phyloP scores from a whole-genome alignment of 2,329 filamentous ascomycete species.

The Cryphonectria radicalis region DNA sequence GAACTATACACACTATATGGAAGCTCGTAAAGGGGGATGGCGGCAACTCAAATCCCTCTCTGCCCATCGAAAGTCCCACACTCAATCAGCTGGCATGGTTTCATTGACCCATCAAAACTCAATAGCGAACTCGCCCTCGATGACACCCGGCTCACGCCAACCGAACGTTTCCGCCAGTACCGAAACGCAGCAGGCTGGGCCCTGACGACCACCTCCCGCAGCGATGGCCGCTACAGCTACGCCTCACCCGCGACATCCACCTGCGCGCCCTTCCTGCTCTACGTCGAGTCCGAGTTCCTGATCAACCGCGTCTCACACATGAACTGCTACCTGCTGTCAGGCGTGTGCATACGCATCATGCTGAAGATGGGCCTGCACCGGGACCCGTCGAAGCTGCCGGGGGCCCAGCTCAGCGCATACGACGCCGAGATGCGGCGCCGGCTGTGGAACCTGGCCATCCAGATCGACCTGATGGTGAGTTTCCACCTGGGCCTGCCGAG shows the following conservation, averaged over 20 bases:
- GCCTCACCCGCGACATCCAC: conserved; percentile 53
- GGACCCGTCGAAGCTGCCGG: conserved; percentile 56
- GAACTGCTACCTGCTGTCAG: conserved; percentile 57
- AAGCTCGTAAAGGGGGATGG: background rate
- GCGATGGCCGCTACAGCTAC: conserved; percentile 38
- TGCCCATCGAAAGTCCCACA: background rate
- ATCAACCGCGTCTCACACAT: conserved; percentile 55
- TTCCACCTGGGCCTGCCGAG: conserved; percentile 69
- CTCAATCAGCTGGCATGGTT: background rate
- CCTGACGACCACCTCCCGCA: conserved; percentile 49
- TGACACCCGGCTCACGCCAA: conserved; percentile 45
- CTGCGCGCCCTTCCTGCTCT: conserved; percentile 56
- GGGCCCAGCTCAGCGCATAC: conserved; percentile 49
- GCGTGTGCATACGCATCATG: conserved; percentile 57
- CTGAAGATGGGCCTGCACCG: conserved; percentile 64
- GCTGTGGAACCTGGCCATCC: conserved; percentile 57
- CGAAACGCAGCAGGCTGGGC: conserved; percentile 56
- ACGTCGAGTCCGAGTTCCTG: conserved; percentile 58
- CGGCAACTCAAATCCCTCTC: background rate
- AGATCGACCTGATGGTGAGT: conserved; percentile 67
- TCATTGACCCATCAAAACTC: background rate
- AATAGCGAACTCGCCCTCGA: conserved; percentile 46
- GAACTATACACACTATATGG: background rate
- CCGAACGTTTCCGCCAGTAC: conserved; percentile 53
- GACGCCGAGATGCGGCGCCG: conserved; percentile 59